Evolutionary conservation across 164 flowering plant species (phyloP).

Genomic region (Tetrastigma voinierianum): DNA sequence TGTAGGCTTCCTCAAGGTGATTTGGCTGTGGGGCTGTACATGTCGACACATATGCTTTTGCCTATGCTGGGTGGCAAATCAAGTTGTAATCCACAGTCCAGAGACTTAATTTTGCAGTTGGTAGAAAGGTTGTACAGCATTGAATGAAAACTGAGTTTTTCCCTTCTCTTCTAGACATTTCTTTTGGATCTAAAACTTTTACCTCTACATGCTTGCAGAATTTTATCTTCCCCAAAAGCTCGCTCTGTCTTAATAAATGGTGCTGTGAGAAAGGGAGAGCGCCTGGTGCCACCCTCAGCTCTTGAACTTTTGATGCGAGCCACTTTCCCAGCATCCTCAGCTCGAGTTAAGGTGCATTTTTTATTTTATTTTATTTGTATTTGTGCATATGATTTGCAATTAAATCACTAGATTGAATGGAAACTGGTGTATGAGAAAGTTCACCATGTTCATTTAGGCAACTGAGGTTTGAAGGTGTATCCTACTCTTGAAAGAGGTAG

Average conservation of each 20-base stretch:
- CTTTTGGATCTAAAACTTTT: constrained; percentile 4
- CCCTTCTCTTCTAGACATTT: neutral
- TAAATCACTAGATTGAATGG: neutral
- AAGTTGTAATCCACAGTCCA: constrained; percentile 70
- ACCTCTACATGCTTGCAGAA: constrained; percentile 37
- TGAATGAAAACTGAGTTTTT: neutral
- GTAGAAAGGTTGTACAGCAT: constrained; percentile 66
- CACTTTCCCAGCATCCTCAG: constrained; percentile 71
- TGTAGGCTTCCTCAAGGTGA: constrained; percentile 82
- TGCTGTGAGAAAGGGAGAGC: constrained; percentile 89
- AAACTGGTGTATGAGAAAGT: neutral
- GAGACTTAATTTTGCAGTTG: constrained; percentile 83
- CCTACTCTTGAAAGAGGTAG: constrained; percentile 78
- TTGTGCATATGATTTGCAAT: neutral
- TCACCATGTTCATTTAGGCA: constrained; percentile 47
- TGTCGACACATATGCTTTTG: constrained; percentile 68
- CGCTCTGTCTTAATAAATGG: constrained; percentile 66
- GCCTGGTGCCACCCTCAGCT: constrained; percentile 76
- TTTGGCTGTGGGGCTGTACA: constrained; percentile 66
- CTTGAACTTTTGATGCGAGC: constrained; percentile 58
- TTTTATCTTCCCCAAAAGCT: constrained; percentile 76
- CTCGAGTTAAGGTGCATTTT: constrained; percentile 65
- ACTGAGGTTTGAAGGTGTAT: constrained; percentile 92
- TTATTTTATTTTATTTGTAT: neutral
- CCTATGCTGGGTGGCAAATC: constrained; percentile 67